Evolutionary conservation across 768 basidiomycete species (phyloP).

Genomic region (Agaricus subrufescens): DNA sequence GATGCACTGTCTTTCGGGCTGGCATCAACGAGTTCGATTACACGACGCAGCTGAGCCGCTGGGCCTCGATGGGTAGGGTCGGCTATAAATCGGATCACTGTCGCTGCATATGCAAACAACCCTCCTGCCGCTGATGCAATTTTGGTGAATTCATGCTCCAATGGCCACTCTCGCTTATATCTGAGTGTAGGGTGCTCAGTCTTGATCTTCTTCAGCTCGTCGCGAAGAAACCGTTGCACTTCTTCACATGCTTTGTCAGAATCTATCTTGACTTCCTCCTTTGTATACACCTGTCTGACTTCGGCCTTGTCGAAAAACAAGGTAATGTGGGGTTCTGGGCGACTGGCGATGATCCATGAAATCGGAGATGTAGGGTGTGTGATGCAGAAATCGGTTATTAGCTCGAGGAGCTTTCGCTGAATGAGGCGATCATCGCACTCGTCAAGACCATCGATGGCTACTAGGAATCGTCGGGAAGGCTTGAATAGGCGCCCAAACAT

Average conservation of each 20-base stretch:
- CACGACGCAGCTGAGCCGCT: background rate
- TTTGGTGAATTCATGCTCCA: background rate
- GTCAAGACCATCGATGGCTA: background rate
- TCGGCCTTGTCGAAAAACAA: constrained; percentile 1
- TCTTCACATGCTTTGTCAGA: constrained; percentile 14
- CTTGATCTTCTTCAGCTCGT: constrained; percentile 11
- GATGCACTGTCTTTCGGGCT: too few species aligned
- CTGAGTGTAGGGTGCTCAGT: background rate
- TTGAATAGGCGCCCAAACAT: background rate
- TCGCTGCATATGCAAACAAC: constrained; percentile 21
- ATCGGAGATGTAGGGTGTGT: constrained; percentile 11
- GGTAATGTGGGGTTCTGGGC: constrained; percentile 21
- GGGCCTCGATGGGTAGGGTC: constrained; percentile 1
- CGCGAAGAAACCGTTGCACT: constrained; percentile 3
- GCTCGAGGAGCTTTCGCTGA: constrained; percentile 11
- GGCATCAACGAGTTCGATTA: background rate
- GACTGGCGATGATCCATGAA: constrained; percentile 20
- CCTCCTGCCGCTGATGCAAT: constrained; percentile 18
- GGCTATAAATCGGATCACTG: constrained; percentile 18
- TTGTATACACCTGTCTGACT: background rate
- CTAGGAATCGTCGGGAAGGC: background rate
- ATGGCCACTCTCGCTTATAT: constrained; percentile 14
- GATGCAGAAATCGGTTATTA: background rate
- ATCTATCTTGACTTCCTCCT: constrained; percentile 1
- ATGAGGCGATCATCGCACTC: background rate